Base-by-base conservation (phyloP, 2,329 filamentous ascomycete genomes). In the Colletotrichum sp. region DNA sequence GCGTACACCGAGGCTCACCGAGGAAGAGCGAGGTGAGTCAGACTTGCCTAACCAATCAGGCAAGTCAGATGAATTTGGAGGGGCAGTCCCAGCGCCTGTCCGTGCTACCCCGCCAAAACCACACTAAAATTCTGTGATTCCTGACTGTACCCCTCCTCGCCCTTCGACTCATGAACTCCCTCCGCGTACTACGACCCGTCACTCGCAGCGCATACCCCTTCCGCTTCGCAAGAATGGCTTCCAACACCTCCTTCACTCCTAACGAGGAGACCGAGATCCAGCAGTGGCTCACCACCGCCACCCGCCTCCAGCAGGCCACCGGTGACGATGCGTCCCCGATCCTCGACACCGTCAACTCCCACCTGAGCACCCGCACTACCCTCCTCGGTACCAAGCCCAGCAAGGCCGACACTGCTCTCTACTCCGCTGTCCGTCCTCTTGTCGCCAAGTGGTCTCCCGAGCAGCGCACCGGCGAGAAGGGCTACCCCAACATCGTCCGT, bases 301-400 rank as follows among this genome's bases (percentile, higher is more conserved):
- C 93, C 76, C 92, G 94, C 78, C 90, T 97, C 82, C 91, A 91
- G 81, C 85, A 88, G 38, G 74, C 78, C n/a, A 69, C 89, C 36
- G 87, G 90, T 74, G 86, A 90, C 78, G 90, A 93, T 71, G 87
- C 89, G 77, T 88, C 91, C 34, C 89, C 92, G 77, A 93, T 96
- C 76, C 91, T 98, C 77, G 91, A 93, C 74, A 91, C 93, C 71
- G 91, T 98, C 80, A 98, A 98, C 89, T 90, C 91, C 73, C 95
- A 98, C 87, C 93, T 98, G 77, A 93, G 95, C 73, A 94, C 94
- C 79, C 95, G 95, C 79, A 97, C 96, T 75, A 98, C 96, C 55
- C 88, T 98, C 52, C 92, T 98, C 76, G 96, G 96, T 80, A 90
- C 90, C 83, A 98, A 98, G 89, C 95, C 96, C 69, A 97, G 95